A percentile compares a stretch with the other conserved stretches of the same genome.
Evolutionary conservation across 306 rosid species (phyloP).

Genomic region (Cicer chorassanicum): DNA sequence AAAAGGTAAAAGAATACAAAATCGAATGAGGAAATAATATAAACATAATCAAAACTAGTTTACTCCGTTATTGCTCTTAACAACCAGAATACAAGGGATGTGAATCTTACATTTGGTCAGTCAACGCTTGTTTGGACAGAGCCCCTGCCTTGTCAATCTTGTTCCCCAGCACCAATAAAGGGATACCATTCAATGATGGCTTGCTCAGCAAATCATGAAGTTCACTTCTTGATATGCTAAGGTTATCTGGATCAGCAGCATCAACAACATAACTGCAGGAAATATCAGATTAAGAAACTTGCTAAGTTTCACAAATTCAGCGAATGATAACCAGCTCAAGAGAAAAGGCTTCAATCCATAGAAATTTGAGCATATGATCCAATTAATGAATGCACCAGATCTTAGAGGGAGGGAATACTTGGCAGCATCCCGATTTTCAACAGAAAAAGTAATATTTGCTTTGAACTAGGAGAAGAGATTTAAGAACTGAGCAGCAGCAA

Average conservation of each 20-base stretch:
- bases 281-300: slow-evolving; percentile 33
- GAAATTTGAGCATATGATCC: slow-evolving; percentile 23
- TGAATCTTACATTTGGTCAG: slow-evolving; percentile 74
- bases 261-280: slow-evolving; percentile 85
- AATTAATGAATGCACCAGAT: slow-evolving; percentile 27
- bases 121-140: slow-evolving; percentile 75
- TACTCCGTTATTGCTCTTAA: slow-evolving; percentile 8
- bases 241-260: slow-evolving; percentile 89
- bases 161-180: slow-evolving; percentile 85
- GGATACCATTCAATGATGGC: slow-evolving; percentile 80
- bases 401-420: slow-evolving; percentile 13
- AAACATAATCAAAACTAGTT: not conserved
- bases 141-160: slow-evolving; percentile 86
- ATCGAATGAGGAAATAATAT: not conserved
- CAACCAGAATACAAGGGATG: slow-evolving; percentile 2
- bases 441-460: slow-evolving; percentile 1
- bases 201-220: slow-evolving; percentile 87
- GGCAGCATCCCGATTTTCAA: slow-evolving; percentile 21
- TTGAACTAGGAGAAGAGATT: slow-evolving; percentile 18
- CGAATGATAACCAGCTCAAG: slow-evolving; percentile 8
- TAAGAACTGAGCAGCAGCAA: slow-evolving; percentile 14
- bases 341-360: not conserved
- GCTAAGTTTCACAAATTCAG: slow-evolving; percentile 27
- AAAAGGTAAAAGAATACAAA: slow-evolving; percentile 3
- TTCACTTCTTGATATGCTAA: slow-evolving; percentile 73